Percentiles rank a stretch among this genome's conserved stretches.
phyloP scores from a whole-genome alignment of 73 alveolate species.

The Tetrahymena elliotti region DNA sequence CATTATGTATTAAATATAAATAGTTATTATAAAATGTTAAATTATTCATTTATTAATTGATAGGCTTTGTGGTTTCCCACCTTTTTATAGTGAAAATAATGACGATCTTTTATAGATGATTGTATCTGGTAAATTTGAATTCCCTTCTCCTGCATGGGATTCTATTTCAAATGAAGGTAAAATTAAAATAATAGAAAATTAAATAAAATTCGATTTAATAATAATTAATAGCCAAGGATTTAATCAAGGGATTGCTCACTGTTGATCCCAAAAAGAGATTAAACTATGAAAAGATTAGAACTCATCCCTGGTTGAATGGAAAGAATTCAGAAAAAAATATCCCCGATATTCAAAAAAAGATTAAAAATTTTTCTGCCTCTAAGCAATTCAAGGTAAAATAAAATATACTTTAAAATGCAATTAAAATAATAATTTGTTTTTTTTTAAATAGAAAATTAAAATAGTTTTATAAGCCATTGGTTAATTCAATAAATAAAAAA shows the following conservation, averaged over 20 bases:
- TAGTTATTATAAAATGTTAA: not conserved
- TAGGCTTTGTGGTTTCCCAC: slow-evolving; percentile 60
- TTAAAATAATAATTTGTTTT: not conserved
- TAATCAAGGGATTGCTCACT: slow-evolving; percentile 53
- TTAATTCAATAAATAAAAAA: not conserved
- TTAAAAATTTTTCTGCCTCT: slow-evolving; percentile 60
- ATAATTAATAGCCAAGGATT: slow-evolving; percentile 64
- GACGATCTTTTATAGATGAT: slow-evolving; percentile 17
- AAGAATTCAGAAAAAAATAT: slow-evolving; percentile 73
- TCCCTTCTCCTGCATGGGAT: slow-evolving; percentile 43
- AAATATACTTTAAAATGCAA: not conserved
- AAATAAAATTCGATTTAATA: not conserved
- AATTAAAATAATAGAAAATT: not conserved
- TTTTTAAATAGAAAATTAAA: not conserved
- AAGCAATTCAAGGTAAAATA: slow-evolving; percentile 12
- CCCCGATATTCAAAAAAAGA: slow-evolving; percentile 63
- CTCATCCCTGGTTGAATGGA: slow-evolving; percentile 70
- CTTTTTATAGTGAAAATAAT: slow-evolving; percentile 52
- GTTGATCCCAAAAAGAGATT: slow-evolving; percentile 68
- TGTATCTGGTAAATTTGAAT: slow-evolving; percentile 6
- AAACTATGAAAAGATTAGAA: slow-evolving; percentile 43
- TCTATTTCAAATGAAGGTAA: slow-evolving; percentile 29
- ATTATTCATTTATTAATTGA: not conserved
- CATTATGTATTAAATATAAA: slow-evolving; percentile 11
- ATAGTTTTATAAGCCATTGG: not conserved